These are phyloP conservation scores for Colletotrichum plurivorum DNA, from an alignment of 2,329 filamentous ascomycete species.

Conservation along the genomic window DNA sequence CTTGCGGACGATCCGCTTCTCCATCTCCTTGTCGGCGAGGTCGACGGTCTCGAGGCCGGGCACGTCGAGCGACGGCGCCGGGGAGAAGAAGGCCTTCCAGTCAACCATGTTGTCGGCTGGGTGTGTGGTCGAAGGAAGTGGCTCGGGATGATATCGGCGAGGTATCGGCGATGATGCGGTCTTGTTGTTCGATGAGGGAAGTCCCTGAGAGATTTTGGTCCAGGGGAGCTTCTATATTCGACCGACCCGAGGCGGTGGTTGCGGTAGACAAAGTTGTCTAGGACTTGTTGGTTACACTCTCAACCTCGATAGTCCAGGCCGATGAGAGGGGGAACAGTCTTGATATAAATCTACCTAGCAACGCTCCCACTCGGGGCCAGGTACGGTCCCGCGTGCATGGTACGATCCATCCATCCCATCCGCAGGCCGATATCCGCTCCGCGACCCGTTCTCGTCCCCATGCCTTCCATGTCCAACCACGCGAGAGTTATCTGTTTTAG, in stretches of 20 bases:
- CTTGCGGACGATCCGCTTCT: conserved; percentile 50
- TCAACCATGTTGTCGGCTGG: conserved; percentile 35
- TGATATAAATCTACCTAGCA: conserved; percentile 3
- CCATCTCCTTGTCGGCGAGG: conserved; percentile 52
- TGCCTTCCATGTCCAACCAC: conserved; percentile 11
- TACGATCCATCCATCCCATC: conserved; percentile 20
- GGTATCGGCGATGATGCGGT: conserved; percentile 3
- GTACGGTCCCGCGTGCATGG: conserved; percentile 26
- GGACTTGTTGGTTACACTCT: not conserved
- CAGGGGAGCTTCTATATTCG: conserved; percentile 3
- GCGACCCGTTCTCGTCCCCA: conserved; percentile 9
- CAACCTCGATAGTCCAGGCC: not conserved
- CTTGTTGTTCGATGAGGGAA: not conserved
- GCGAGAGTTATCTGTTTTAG: conserved; percentile 38
- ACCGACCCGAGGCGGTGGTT: not conserved
- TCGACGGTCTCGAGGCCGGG: conserved; percentile 52
- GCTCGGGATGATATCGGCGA: conserved; percentile 10
- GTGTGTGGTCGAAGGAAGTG: not conserved
- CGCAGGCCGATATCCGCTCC: conserved; percentile 15
- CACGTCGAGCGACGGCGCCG: conserved; percentile 49
- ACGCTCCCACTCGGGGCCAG: not conserved
- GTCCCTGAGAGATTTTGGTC: not conserved
- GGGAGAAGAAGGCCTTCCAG: conserved; percentile 39
- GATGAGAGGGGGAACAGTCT: not conserved
- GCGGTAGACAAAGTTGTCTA: not conserved